phyloP scores from a whole-genome alignment of 2,329 filamentous ascomycete genomes.

The Ophiostoma populinum region DNA sequence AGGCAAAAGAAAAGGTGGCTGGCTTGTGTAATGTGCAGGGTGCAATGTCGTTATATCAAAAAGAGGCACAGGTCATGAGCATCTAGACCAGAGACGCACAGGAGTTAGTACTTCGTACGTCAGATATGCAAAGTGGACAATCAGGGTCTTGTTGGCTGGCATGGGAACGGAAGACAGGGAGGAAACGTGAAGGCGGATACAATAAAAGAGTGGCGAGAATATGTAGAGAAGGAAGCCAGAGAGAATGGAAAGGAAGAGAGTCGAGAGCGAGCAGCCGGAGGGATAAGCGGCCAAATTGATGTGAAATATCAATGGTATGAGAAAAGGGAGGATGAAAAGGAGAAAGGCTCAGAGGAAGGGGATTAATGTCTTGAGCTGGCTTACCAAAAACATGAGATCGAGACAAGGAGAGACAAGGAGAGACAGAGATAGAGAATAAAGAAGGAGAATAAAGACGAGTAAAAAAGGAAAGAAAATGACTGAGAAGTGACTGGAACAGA shows the following conservation, averaged over 20 bases:
- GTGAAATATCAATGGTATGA: not conserved
- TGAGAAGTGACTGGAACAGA: slow-evolving; percentile 1
- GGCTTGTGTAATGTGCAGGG: slow-evolving; percentile 1
- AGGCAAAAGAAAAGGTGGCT: not conserved
- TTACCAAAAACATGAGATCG: not conserved
- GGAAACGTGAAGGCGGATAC: slow-evolving; percentile 1
- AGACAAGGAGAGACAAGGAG: slow-evolving; percentile 2
- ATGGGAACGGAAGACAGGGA: slow-evolving; percentile 1
- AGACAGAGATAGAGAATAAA: not conserved
- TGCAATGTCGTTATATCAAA: slow-evolving; percentile 3
- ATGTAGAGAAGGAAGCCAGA: not conserved
- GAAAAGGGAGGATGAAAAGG: not conserved
- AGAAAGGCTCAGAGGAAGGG: not conserved
- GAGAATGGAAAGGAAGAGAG: not conserved
- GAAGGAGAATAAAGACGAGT: slow-evolving; percentile 2
- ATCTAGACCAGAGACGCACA: not conserved
- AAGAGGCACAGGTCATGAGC: not conserved
- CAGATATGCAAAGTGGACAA: slow-evolving; percentile 2
- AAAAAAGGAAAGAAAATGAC: slow-evolving; percentile 4
- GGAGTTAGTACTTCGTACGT: not conserved
- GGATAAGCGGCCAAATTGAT: not conserved
- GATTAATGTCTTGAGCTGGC: not conserved
- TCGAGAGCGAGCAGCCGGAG: not conserved
- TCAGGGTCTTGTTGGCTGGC: slow-evolving; percentile 2
- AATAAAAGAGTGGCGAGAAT: not conserved